These are phyloP conservation scores for Carex parvula DNA, from an alignment of 176 grass and related monocot species.

Conservation along the genomic window DNA sequence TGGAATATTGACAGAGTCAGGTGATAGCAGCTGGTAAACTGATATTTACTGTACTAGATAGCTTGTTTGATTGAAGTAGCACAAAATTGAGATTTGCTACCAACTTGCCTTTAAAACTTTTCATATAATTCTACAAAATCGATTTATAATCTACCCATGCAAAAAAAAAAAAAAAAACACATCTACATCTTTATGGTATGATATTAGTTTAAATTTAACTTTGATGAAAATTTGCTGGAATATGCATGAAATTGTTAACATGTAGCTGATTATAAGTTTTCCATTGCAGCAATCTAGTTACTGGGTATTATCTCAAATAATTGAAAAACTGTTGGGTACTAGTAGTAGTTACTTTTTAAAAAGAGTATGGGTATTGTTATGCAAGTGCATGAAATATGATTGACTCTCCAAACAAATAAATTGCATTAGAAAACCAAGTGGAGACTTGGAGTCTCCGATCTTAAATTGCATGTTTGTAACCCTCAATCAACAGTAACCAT, in stretches of 20 bases:
- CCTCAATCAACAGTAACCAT: not conserved
- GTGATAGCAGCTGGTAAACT: not conserved
- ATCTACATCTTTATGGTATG: not conserved
- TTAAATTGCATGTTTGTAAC: not conserved
- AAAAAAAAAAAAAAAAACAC: not conserved
- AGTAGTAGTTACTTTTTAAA: not conserved
- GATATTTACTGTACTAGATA: not conserved
- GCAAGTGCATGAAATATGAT: not conserved
- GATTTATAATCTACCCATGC: not conserved
- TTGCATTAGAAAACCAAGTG: not conserved
- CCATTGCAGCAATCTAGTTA: not conserved
- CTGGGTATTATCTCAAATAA: conserved; percentile 9
- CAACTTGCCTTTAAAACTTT: not conserved
- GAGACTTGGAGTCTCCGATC: not conserved
- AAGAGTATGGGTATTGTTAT: not conserved
- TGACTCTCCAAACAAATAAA: not conserved
- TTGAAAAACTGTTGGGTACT: not conserved
- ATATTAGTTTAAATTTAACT: not conserved
- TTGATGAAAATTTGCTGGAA: not conserved
- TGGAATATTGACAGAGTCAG: not conserved
- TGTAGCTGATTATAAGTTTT: not conserved
- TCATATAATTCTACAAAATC: not conserved
- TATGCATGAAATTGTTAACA: not conserved
- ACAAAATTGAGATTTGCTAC: not conserved
- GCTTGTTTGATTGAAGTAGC: not conserved